These are phyloP conservation scores for Fraxinus velutina DNA, from an alignment of 305 asterid species.

Conservation along the genomic window DNA sequence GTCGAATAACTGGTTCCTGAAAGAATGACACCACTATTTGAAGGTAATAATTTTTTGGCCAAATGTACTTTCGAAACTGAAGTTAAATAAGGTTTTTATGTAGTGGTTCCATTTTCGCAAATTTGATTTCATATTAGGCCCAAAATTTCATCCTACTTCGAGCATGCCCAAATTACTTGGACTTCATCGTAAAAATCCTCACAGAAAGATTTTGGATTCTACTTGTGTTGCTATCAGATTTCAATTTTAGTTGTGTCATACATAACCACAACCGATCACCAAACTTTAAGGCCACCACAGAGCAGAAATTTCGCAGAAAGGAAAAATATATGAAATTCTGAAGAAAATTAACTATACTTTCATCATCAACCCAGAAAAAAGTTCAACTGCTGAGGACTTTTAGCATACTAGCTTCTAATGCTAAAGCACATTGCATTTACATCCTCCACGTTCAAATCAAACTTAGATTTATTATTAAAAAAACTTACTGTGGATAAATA, in stretches of 20 bases:
- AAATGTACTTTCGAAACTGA: not conserved
- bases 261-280: not conserved
- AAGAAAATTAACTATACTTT: not conserved
- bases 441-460: not conserved
- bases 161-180: not conserved
- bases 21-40: slow-evolving; percentile 10
- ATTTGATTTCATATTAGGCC: not conserved
- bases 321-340: not conserved
- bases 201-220: not conserved
- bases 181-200: not conserved
- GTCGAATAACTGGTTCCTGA: slow-evolving; percentile 93
- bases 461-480: not conserved
- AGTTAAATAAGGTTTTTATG: not conserved
- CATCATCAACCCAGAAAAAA: not conserved
- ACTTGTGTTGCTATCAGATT: not conserved
- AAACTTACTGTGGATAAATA: not conserved
- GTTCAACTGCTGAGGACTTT: not conserved
- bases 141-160: not conserved
- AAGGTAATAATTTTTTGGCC: not conserved
- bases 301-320: not conserved
- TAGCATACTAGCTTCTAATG: not conserved
- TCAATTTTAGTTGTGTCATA: not conserved
- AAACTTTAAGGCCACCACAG: not conserved
- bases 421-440: not conserved
- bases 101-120: not conserved